Conservation (phyloP, 2,329 filamentous ascomycete species). For the Diaporthe sp. region DNA sequence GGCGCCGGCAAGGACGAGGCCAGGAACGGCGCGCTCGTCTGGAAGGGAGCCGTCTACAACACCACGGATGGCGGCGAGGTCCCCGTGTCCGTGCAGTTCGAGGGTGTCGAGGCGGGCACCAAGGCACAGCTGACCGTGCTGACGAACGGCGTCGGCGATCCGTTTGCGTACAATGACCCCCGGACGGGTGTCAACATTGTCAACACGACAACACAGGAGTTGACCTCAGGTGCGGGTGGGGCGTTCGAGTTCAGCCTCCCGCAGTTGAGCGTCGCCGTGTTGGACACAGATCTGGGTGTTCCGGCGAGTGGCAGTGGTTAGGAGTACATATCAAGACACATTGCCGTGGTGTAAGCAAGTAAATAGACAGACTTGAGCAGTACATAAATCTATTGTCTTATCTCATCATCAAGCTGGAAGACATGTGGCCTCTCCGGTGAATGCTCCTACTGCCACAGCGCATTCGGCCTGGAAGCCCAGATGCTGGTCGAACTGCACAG, state of each 20-base stretch:
- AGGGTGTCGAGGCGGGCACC: conserved; percentile 57
- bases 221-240: conserved; percentile 61
- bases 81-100: conserved; percentile 61
- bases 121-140: conserved; percentile 60
- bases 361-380: not conserved
- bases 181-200: conserved; percentile 64
- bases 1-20: conserved; percentile 62
- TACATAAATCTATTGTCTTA: conserved; percentile 5
- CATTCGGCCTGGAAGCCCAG: not conserved
- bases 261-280: conserved; percentile 67
- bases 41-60: conserved; percentile 69
- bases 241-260: conserved; percentile 67
- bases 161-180: conserved; percentile 61
- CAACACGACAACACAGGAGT: conserved; percentile 52
- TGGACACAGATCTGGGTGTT: conserved; percentile 56
- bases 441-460: not conserved
- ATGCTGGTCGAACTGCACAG: not conserved
- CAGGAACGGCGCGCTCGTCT: conserved; percentile 56
- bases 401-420: not conserved
- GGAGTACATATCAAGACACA: not conserved
- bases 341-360: not conserved
- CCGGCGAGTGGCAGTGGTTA: not conserved
- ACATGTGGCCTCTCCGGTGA: not conserved
- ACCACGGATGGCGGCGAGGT: conserved; percentile 60
- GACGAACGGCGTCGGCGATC: conserved; percentile 56